These are phyloP conservation scores for Pyrenochaeta sp. DNA, from an alignment of 2,329 filamentous ascomycete species.

Conservation along the genomic window DNA sequence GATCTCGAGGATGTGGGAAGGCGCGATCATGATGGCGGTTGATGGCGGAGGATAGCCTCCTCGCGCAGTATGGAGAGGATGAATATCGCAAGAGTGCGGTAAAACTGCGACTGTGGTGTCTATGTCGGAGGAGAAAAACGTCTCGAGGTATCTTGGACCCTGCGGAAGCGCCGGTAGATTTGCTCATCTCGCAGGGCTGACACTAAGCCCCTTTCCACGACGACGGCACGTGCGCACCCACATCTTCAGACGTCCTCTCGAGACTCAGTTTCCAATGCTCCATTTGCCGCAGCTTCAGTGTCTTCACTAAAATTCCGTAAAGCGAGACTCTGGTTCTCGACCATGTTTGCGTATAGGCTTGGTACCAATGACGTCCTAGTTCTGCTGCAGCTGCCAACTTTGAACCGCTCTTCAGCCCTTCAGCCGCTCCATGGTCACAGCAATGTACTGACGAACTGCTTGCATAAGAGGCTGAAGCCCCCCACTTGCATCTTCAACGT, in stretches of 20 bases:
- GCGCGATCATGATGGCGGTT: conserved; percentile 39
- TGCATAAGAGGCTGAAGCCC: neutral
- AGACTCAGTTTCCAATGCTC: neutral
- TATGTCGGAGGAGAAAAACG: conserved; percentile 7
- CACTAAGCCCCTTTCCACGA: conserved; percentile 22
- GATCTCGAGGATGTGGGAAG: conserved; percentile 46
- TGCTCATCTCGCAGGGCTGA: conserved; percentile 31
- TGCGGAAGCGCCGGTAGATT: conserved; percentile 32
- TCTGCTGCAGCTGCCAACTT: conserved; percentile 5
- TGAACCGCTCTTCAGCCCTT: neutral
- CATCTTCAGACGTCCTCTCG: conserved; percentile 12
- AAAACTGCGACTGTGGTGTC: conserved; percentile 17
- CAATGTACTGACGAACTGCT: neutral
- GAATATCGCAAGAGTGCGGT: conserved; percentile 27
- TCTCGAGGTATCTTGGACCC: conserved; percentile 10
- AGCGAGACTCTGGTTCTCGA: neutral
- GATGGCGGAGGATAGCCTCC: conserved; percentile 6
- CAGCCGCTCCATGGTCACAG: neutral
- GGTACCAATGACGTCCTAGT: neutral
- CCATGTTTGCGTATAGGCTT: no score
- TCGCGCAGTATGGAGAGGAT: conserved; percentile 4
- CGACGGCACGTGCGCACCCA: conserved; percentile 11
- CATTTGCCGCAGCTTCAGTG: neutral
- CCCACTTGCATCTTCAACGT: neutral
- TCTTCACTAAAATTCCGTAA: neutral